Conservation (phyloP, 1,284 basidiomycete species). For the Apiotrichum laibachii region DNA sequence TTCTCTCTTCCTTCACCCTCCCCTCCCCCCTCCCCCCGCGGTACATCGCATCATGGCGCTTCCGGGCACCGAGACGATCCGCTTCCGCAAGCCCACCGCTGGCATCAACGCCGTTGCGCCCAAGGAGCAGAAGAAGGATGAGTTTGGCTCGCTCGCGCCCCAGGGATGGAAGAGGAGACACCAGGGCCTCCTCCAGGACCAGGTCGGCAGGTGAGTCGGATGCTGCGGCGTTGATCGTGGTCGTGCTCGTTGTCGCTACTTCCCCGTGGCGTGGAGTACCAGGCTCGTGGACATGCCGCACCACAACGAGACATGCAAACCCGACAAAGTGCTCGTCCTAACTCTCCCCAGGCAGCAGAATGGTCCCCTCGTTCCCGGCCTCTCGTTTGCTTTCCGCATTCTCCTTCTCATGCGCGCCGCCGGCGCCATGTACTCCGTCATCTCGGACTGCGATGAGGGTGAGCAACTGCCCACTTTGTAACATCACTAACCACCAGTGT, state of each 20-base stretch:
- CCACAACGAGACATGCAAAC: no score
- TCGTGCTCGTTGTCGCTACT: not conserved
- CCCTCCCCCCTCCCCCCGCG: not conserved
- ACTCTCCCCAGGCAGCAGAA: conserved; percentile 26
- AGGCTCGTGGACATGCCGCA: no score
- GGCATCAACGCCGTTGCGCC: conserved; percentile 37
- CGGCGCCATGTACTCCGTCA: conserved; percentile 94
- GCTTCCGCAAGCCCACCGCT: conserved; percentile 46
- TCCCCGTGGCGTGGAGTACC: not conserved
- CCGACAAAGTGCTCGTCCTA: no score
- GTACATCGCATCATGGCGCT: conserved; percentile 17
- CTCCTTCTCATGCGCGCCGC: conserved; percentile 75
- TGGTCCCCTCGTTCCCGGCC: conserved; percentile 74
- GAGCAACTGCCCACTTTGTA: conserved; percentile 17
- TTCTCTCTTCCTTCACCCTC: not conserved
- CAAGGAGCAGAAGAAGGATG: conserved; percentile 33
- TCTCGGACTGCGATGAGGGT: conserved; percentile 98
- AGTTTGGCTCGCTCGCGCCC: conserved; percentile 43
- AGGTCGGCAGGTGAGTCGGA: conserved; percentile 39
- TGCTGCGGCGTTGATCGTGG: not conserved
- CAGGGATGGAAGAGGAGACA: conserved; percentile 48
- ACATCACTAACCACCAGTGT: conserved; percentile 60
- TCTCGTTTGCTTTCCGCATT: conserved; percentile 77
- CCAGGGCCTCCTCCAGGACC: conserved; percentile 51
- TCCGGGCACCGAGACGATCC: conserved; percentile 49